These are phyloP conservation scores for Sphagnum tenellum DNA, from an alignment of 225 moss, liverwort and hornwort species.

Conservation along the genomic window DNA sequence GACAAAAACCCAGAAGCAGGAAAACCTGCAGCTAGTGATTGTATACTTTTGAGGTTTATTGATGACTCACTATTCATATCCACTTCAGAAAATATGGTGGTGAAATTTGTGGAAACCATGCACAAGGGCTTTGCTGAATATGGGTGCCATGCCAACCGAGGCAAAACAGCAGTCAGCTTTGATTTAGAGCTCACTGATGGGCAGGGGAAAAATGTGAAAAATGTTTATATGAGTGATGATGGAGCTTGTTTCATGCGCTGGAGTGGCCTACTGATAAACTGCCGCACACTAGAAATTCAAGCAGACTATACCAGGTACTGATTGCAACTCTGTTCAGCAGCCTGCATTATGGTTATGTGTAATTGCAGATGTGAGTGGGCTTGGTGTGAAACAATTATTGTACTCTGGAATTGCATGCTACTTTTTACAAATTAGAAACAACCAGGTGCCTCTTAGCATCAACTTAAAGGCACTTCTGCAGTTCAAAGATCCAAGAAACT, in stretches of 20 bases:
- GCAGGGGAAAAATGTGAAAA: slow-evolving; percentile 22
- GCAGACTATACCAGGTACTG: slow-evolving; percentile 92
- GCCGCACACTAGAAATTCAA: slow-evolving; percentile 91
- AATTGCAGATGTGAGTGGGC: too few species aligned
- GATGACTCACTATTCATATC: slow-evolving; percentile 96
- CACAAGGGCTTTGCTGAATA: slow-evolving; percentile 84
- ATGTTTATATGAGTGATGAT: slow-evolving; percentile 71
- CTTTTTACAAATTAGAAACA: too few species aligned
- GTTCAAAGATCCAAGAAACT: too few species aligned
- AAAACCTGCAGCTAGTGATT: slow-evolving; percentile 12
- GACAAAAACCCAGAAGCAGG: slow-evolving; percentile 8
- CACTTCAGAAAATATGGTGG: slow-evolving; percentile 59
- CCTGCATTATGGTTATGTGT: too few species aligned
- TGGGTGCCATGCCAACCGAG: slow-evolving; percentile 82
- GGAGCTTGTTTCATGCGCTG: slow-evolving; percentile 94
- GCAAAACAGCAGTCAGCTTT: slow-evolving; percentile 80
- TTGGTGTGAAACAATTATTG: too few species aligned
- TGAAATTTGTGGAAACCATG: slow-evolving; percentile 73
- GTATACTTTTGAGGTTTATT: slow-evolving; percentile 63
- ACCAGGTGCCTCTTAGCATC: too few species aligned
- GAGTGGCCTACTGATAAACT: slow-evolving; percentile 94
- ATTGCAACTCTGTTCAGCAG: background rate
- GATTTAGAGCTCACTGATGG: slow-evolving; percentile 36
- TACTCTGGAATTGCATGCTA: too few species aligned
- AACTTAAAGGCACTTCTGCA: too few species aligned